These are phyloP conservation scores for Purpureocillium takamizusanense DNA, from an alignment of 2,329 filamentous ascomycete genomes.

Conservation along the genomic window DNA sequence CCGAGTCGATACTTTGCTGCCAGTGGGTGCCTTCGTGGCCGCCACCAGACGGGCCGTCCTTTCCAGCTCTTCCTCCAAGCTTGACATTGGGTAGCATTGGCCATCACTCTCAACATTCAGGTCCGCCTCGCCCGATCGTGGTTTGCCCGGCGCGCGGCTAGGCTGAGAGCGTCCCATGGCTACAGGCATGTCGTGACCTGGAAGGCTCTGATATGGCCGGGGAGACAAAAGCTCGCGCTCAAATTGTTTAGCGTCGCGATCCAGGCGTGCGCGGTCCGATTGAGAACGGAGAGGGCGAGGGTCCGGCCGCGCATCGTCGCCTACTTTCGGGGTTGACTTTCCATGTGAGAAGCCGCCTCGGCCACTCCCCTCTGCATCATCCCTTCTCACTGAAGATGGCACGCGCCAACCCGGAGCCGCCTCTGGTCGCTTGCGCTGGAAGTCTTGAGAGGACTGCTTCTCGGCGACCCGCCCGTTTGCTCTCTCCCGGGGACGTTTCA, in stretches of 20 bases:
- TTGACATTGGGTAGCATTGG: background rate
- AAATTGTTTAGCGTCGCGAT: background rate
- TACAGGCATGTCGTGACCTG: background rate
- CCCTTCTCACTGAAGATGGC: no score
- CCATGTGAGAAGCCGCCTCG: no score
- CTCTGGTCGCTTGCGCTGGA: no score
- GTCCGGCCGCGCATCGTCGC: background rate
- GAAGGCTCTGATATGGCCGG: background rate
- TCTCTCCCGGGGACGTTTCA: no score
- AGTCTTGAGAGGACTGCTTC: no score
- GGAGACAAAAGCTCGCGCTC: background rate
- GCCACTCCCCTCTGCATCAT: no score
- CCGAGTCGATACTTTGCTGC: background rate
- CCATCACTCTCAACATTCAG: background rate
- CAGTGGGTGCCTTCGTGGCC: background rate
- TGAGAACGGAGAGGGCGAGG: background rate
- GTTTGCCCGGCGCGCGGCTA: background rate
- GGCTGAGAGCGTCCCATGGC: background rate
- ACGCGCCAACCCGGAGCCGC: no score
- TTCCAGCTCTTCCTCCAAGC: conserved; percentile 1
- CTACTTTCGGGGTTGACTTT: background rate
- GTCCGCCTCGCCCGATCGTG: no score
- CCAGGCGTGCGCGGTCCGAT: background rate
- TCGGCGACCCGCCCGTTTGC: no score
- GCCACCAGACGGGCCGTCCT: conserved; percentile 1